Conservation (phyloP, 768 basidiomycete species). For the Tulasnella sp. region DNA sequence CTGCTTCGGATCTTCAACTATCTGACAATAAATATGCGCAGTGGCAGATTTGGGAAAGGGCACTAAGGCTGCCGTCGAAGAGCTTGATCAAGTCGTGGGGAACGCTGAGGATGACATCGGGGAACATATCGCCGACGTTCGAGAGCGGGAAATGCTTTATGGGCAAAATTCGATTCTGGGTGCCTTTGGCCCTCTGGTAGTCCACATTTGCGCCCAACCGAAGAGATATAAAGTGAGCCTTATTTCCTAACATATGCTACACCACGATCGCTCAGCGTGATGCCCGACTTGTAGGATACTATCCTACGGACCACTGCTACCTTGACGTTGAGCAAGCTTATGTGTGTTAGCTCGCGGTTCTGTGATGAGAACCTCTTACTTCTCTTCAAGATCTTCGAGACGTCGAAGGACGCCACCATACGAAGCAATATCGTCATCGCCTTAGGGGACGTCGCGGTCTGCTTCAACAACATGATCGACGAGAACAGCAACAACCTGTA, state of each 20-base stretch:
- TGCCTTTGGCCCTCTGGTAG: slow-evolving; percentile 80
- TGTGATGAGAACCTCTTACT: slow-evolving; percentile 83
- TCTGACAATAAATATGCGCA: neutral
- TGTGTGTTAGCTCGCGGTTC: slow-evolving; percentile 89
- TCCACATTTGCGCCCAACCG: slow-evolving; percentile 83
- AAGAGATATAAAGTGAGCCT: slow-evolving; percentile 73
- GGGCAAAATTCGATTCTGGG: slow-evolving; percentile 72
- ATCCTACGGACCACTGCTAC: slow-evolving; percentile 80
- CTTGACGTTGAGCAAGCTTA: slow-evolving; percentile 86
- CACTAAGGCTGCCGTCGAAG: slow-evolving; percentile 50
- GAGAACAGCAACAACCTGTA: slow-evolving; percentile 95
- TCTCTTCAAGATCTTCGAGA: slow-evolving; percentile 90
- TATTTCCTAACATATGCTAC: neutral
- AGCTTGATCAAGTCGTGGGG: slow-evolving; percentile 93
- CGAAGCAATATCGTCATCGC: slow-evolving; percentile 96
- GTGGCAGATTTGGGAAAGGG: slow-evolving; percentile 45
- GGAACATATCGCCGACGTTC: slow-evolving; percentile 71
- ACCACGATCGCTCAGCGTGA: neutral
- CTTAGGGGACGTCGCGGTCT: slow-evolving; percentile 93
- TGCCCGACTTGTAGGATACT: slow-evolving; percentile 47
- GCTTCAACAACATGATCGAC: slow-evolving; percentile 94
- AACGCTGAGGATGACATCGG: slow-evolving; percentile 98
- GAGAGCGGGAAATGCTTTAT: slow-evolving; percentile 82
- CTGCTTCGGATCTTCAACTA: neutral
- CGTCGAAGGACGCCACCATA: slow-evolving; percentile 78